Evolutionary conservation across 148 eudicot species (phyloP).

Genomic region (Fagopyrum tataricum): DNA sequence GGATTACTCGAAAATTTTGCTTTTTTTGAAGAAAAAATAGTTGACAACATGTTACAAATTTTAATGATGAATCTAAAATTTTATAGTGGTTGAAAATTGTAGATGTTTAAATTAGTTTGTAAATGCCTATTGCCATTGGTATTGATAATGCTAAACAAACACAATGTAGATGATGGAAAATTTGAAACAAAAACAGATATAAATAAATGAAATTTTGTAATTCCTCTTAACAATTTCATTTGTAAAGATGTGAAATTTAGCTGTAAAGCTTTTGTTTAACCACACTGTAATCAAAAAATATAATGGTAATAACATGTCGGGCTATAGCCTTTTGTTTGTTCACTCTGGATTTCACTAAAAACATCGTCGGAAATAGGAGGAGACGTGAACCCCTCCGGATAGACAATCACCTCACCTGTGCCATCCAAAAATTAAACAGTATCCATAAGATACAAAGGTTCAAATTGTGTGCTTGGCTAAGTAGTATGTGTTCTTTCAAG

Average conservation of each 20-base stretch:
- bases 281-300: not conserved
- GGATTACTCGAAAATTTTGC: too few species aligned
- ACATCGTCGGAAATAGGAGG: not conserved
- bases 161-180: too few species aligned
- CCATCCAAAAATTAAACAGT: not conserved
- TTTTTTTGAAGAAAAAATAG: too few species aligned
- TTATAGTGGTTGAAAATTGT: too few species aligned
- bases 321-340: not conserved
- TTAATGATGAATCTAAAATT: too few species aligned
- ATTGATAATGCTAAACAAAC: too few species aligned
- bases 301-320: not conserved
- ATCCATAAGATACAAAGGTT: not conserved
- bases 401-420: not conserved
- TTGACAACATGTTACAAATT: too few species aligned
- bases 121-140: too few species aligned
- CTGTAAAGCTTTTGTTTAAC: not conserved
- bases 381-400: not conserved
- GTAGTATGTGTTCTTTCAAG: not conserved
- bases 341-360: not conserved
- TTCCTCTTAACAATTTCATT: not conserved
- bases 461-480: not conserved
- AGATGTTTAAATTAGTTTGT: too few species aligned
- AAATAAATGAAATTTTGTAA: not conserved
- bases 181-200: too few species aligned
- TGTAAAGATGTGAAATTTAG: not conserved